phyloP scores from a whole-genome alignment of 768 basidiomycete genomes.

The Porphyrellus cyaneotinctus region DNA sequence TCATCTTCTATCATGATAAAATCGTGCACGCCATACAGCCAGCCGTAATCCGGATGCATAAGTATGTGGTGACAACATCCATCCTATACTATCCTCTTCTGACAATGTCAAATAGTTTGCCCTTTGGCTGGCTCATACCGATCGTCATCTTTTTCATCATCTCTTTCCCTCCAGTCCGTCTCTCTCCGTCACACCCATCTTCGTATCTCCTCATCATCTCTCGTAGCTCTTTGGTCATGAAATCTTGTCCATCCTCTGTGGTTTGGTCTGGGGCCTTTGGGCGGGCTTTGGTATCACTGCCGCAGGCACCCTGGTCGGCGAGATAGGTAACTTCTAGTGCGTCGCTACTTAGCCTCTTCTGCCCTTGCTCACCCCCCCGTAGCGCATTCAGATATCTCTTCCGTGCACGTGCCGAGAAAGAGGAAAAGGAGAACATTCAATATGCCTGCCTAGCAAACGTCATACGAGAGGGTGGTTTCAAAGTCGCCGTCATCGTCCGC shows the following conservation, averaged over 20 bases:
- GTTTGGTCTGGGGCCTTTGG: conserved; percentile 88
- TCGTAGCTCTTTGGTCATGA: conserved; percentile 84
- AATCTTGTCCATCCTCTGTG: conserved; percentile 83
- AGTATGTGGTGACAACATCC: conserved; percentile 28
- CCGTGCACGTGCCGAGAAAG: conserved; percentile 66
- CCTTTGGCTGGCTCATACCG: conserved; percentile 70
- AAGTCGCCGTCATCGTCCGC: conserved; percentile 71
- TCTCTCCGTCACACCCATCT: background rate
- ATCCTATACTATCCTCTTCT: background rate
- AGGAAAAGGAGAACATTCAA: conserved; percentile 53
- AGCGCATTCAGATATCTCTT: conserved; percentile 86
- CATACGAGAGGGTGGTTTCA: conserved; percentile 86
- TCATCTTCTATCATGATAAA: conserved; percentile 61
- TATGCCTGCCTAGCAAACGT: conserved; percentile 64
- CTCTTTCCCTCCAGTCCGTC: conserved; percentile 75
- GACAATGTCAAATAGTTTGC: conserved; percentile 36
- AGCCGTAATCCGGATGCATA: conserved; percentile 43
- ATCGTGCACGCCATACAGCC: conserved; percentile 47
- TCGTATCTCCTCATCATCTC: conserved; percentile 3
- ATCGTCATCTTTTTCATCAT: conserved; percentile 79
- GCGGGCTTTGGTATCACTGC: conserved; percentile 82
- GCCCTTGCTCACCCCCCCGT: conserved; percentile 12
- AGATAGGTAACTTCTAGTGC: conserved; percentile 85
- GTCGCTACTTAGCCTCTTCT: conserved; percentile 25
- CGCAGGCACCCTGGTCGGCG: conserved; percentile 79